These are phyloP conservation scores for Aspergillus panamensis DNA, from an alignment of 495 filamentous ascomycete genomes.

Conservation along the genomic window DNA sequence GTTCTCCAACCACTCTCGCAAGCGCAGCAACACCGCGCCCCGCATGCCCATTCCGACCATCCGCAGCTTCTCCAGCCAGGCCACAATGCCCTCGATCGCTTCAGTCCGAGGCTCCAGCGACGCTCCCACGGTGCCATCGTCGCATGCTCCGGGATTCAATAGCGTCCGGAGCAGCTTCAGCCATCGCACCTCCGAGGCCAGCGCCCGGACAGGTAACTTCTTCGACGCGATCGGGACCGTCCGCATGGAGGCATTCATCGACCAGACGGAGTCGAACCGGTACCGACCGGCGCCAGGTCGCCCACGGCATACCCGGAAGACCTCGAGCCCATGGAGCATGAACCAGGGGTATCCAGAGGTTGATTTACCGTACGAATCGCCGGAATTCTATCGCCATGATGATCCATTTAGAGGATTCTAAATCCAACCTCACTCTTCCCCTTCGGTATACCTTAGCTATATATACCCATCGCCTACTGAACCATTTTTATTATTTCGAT, in stretches of 20 bases:
- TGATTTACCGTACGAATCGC: conserved; percentile 32
- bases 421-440: background rate
- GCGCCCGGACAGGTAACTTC: conserved; percentile 41
- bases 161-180: conserved; percentile 45
- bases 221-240: conserved; percentile 79
- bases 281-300: conserved; percentile 20
- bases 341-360: conserved; percentile 30
- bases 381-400: conserved; percentile 35
- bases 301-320: conserved; percentile 31
- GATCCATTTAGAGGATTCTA: conserved; percentile 44
- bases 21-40: conserved; percentile 79
- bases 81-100: conserved; percentile 41
- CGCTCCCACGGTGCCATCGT: conserved; percentile 37
- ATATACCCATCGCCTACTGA: background rate
- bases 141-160: conserved; percentile 21
- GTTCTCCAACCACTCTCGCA: conserved; percentile 71
- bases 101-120: conserved; percentile 58
- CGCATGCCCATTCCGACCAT: conserved; percentile 59
- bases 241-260: conserved; percentile 89
- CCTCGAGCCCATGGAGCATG: conserved; percentile 39
- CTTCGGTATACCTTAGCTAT: too few species aligned
- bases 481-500: background rate
- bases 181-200: conserved; percentile 44
- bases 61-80: conserved; percentile 69
- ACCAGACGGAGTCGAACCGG: conserved; percentile 37